Evolutionary conservation across 768 basidiomycete species (phyloP).

Genomic region (Cantharellus anzutake): DNA sequence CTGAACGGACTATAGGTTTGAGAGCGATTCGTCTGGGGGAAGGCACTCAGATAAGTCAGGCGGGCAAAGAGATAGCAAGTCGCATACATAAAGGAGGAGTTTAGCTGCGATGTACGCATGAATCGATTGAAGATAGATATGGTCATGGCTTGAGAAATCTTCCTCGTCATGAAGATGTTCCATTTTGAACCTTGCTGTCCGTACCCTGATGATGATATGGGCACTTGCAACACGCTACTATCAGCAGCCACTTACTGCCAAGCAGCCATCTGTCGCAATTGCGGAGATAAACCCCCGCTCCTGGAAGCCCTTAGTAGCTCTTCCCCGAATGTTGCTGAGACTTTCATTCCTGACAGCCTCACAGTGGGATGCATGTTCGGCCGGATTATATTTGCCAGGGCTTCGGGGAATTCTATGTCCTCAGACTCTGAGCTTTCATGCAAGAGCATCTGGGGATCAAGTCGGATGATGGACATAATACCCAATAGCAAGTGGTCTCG

Average conservation of each 20-base stretch:
- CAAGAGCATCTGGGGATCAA: constrained; percentile 34
- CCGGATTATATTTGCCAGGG: neutral
- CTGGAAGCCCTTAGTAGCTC: no score
- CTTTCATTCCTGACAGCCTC: no score
- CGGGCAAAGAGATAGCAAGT: no score
- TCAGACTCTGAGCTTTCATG: constrained; percentile 18
- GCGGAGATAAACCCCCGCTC: no score
- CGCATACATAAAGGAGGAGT: neutral
- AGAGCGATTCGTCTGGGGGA: neutral
- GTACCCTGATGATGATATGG: no score
- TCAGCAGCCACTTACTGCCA: no score
- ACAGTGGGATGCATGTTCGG: no score
- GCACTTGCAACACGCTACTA: no score
- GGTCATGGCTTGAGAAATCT: neutral
- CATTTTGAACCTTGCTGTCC: no score
- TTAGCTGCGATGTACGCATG: neutral
- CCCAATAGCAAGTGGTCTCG: constrained; percentile 50
- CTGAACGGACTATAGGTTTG: neutral
- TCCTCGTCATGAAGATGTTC: no score
- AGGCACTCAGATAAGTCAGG: neutral
- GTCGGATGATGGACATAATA: constrained; percentile 51
- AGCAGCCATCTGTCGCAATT: no score
- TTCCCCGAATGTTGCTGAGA: no score
- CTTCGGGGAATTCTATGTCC: neutral
- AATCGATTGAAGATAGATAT: neutral